Conservation (phyloP, 148 eudicot species). For the Nepenthes mirabilis region DNA sequence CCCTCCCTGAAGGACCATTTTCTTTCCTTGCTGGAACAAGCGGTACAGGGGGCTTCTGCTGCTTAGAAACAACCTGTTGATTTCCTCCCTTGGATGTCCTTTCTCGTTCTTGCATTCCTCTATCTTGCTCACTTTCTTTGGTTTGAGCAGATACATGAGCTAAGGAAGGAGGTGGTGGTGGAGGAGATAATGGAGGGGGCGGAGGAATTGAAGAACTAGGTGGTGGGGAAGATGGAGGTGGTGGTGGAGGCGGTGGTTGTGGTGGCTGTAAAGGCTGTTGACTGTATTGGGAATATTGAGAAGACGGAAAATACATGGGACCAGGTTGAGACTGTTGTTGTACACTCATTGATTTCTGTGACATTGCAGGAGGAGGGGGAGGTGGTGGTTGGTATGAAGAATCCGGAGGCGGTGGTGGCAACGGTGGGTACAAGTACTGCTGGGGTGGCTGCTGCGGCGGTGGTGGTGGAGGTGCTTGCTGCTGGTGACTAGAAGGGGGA, state of each 20-base stretch:
- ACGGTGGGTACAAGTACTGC: conserved; percentile 45
- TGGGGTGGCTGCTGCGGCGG: conserved; percentile 32
- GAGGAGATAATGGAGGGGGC: conserved; percentile 33
- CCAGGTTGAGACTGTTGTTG: conserved; percentile 34
- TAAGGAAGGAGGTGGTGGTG: conserved; percentile 56
- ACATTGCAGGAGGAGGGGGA: conserved; percentile 23
- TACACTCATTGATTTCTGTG: conserved; percentile 15
- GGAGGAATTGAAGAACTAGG: conserved; percentile 50
- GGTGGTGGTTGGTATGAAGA: conserved; percentile 68
- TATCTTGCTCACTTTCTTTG: conserved; percentile 42
- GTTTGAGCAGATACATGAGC: conserved; percentile 29
- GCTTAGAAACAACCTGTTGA: conserved; percentile 33
- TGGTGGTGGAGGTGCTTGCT: conserved; percentile 7
- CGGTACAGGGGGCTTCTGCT: conserved; percentile 49
- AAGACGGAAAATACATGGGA: conserved; percentile 52
- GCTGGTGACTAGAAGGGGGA: background rate
- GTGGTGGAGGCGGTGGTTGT: conserved; percentile 52
- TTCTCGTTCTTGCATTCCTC: conserved; percentile 27
- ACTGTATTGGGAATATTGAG: conserved; percentile 66
- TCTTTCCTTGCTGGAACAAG: conserved; percentile 32
- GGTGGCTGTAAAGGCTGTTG: conserved; percentile 39
- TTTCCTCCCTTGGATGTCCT: conserved; percentile 32
- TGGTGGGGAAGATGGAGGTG: conserved; percentile 74
- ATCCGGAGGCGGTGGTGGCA: conserved; percentile 76
- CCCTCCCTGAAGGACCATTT: conserved; percentile 40